phyloP scores from a whole-genome alignment of 306 rosid species.

The Sindora glabra region DNA sequence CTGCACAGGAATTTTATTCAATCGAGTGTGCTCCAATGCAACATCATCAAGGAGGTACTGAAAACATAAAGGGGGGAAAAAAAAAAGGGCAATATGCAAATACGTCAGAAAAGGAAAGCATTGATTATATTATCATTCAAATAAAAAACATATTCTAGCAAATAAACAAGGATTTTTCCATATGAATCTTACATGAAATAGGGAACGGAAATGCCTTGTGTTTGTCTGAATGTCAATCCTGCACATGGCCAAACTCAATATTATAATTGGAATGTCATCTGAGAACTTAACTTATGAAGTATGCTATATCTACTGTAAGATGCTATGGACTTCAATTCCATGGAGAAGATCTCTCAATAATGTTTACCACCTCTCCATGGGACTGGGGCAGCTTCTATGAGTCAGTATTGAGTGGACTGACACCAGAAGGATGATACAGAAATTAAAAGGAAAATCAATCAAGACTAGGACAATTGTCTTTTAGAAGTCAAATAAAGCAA shows the following conservation, averaged over 20 bases:
- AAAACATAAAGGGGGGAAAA: not conserved
- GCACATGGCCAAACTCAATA: slow-evolving; percentile 29
- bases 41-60: slow-evolving; percentile 96
- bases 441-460: not conserved
- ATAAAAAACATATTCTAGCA: not conserved
- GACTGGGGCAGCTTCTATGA: not conserved
- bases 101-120: not conserved
- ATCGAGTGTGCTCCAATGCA: slow-evolving; percentile 52
- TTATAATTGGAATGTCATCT: not conserved
- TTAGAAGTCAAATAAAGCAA: too few species aligned
- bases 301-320: not conserved
- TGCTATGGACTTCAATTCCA: not conserved
- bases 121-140: not conserved
- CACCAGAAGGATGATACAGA: not conserved
- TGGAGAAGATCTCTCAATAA: not conserved
- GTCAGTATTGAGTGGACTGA: not conserved
- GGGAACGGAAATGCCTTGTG: slow-evolving; percentile 40
- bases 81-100: slow-evolving; percentile 16
- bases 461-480: not conserved
- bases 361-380: not conserved
- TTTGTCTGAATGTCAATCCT: slow-evolving; percentile 76
- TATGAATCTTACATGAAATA: slow-evolving; percentile 62
- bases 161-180: slow-evolving; percentile 8
- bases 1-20: slow-evolving; percentile 56
- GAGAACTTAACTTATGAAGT: slow-evolving; percentile 7